Base-by-base conservation (phyloP, 352 stramenopile genomes). In the Pythium graminicola region DNA sequence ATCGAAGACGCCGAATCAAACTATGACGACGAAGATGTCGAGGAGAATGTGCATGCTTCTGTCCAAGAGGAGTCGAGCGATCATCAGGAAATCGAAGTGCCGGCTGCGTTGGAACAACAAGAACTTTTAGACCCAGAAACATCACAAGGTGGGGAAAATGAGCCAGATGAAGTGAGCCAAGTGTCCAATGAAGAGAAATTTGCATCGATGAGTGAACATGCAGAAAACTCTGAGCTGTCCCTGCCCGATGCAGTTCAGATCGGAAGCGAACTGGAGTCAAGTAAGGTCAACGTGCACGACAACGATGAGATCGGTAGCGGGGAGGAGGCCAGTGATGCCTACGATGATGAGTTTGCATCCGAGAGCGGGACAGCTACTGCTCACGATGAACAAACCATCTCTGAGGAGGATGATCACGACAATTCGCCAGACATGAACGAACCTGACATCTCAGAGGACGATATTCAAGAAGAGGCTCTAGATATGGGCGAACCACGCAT, bases 111-210 rank as follows among this genome's bases (percentile, higher is more conserved):
- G 22, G 35, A 41, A 22, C 35, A 14, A 13, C 7, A 5, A 27
- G n/a, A 27, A 26, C 3, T 26, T 26, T 17, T 8, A 16, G n/a
- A 26, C 6, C 27, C 38, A 44, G 38, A 17, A 26, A 23, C n/a
- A n/a, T n/a, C n/a, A n/a, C n/a, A n/a, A n/a, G n/a, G n/a, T n/a
- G n/a, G n/a, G n/a, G n/a, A n/a, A n/a, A n/a, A n/a, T 32, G 45
- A 28, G 20, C 29, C 20, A 42, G 45, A 41, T 20, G 45, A 52
- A 19, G 6, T 20, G 8, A 52, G 45, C 22, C 20, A 58, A 29
- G 28, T 41, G 16, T 53, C 58, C 23, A 43, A 53, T 16, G 57
- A 67, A 6, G 68, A 82, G 13, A 69, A 81, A 13, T 81, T 84
- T 35, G 59, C 60, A 23, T 72, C 63, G 2, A 28, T 62, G 0